Evolutionary conservation across 202 grass and related monocot species (phyloP).

Genomic region (Sporobolus alterniflorus): DNA sequence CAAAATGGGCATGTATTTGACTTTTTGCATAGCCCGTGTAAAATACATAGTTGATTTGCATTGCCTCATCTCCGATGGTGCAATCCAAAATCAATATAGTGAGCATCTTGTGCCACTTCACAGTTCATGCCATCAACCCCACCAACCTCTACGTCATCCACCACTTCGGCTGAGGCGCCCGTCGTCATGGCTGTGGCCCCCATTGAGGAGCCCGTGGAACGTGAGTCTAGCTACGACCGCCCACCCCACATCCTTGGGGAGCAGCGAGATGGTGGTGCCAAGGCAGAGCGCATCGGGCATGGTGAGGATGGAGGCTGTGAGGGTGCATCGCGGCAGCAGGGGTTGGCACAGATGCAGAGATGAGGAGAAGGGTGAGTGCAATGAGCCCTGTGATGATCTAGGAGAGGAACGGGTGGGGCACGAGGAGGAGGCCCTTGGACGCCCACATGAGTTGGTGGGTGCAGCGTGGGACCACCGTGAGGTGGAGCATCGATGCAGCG

Average conservation of each 20-base stretch:
- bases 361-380: constrained; percentile 60
- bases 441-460: constrained; percentile 43
- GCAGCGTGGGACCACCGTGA: constrained; percentile 23
- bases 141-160: too few species aligned
- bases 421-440: constrained; percentile 52
- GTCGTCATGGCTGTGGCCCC: too few species aligned
- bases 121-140: background rate
- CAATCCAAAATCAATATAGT: too few species aligned
- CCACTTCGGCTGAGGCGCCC: too few species aligned
- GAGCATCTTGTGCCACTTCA: too few species aligned
- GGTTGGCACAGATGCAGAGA: constrained; percentile 44
- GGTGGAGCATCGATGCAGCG: constrained; percentile 32
- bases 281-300: constrained; percentile 46
- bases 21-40: too few species aligned
- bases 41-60: too few species aligned
- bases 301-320: constrained; percentile 45
- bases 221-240: constrained; percentile 46
- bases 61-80: too few species aligned
- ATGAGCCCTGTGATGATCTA: constrained; percentile 51
- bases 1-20: too few species aligned
- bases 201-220: constrained; percentile 47
- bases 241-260: constrained; percentile 43
- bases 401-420: constrained; percentile 62
- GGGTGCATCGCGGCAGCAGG: constrained; percentile 23
- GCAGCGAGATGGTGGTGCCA: constrained; percentile 42